A percentile compares a stretch with the other conserved stretches of the same genome.
These are phyloP conservation scores for Phialophora chinensis DNA, from an alignment of 2,329 filamentous ascomycete genomes.

Conservation along the genomic window DNA sequence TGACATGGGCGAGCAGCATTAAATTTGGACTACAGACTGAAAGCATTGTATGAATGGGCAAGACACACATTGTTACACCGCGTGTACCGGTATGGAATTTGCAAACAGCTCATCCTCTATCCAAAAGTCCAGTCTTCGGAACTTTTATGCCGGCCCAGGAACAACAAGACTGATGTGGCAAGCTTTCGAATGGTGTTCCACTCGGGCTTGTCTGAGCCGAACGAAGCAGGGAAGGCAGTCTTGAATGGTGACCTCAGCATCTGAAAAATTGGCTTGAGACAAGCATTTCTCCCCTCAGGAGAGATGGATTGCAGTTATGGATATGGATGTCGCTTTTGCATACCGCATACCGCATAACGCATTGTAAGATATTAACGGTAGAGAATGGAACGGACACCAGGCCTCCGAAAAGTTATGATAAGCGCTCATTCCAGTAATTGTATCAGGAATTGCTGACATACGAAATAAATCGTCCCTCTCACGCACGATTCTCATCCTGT, in stretches of 20 bases:
- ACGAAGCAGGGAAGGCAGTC: not conserved
- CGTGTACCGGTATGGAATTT: not conserved
- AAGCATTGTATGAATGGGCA: not conserved
- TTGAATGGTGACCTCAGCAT: not conserved
- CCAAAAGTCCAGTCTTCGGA: not conserved
- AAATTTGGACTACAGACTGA: not conserved
- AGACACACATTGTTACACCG: not conserved
- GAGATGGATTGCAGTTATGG: not conserved
- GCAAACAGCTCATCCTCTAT: not conserved
- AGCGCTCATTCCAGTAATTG: not conserved
- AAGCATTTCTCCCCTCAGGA: no score
- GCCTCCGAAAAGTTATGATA: not conserved
- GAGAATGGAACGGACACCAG: not conserved
- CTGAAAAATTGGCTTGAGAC: not conserved
- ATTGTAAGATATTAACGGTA: not conserved
- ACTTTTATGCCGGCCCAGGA: not conserved
- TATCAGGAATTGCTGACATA: not conserved
- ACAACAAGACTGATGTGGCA: not conserved
- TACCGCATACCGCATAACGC: not conserved
- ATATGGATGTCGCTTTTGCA: not conserved
- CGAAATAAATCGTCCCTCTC: not conserved
- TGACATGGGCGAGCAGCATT: conserved; percentile 3
- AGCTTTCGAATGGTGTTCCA: not conserved
- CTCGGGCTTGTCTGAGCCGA: not conserved
- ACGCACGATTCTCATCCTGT: no score